Evolutionary conservation across 257 asterid genomes (phyloP).

Genomic region (Cordia subcordata): DNA sequence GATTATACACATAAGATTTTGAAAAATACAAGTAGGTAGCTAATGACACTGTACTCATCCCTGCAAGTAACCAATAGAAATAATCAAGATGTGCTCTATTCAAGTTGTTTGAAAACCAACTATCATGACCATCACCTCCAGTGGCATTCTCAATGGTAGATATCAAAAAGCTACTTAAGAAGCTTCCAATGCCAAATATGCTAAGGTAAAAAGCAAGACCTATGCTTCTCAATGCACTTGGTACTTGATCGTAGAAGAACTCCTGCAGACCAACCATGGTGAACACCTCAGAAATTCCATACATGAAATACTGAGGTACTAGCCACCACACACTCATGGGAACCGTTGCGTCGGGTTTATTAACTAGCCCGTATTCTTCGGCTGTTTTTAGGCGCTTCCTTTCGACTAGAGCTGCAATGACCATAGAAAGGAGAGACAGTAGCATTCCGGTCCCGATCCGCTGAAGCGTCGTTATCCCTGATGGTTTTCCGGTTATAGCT

Average conservation of each 20-base stretch:
- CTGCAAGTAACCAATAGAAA: neutral
- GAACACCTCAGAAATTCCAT: neutral
- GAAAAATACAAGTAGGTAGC: neutral
- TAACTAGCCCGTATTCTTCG: neutral
- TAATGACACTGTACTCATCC: neutral
- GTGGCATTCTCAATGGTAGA: neutral
- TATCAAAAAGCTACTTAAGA: neutral
- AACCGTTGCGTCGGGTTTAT: neutral
- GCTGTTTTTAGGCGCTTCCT: neutral
- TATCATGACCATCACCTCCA: neutral
- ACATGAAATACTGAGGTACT: neutral
- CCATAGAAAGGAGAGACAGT: neutral
- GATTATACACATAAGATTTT: neutral
- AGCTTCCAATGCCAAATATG: neutral
- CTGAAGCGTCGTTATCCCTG: neutral
- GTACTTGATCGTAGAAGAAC: neutral
- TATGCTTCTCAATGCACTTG: neutral
- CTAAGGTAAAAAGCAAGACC: neutral
- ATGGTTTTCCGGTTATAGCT: neutral
- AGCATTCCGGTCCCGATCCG: neutral
- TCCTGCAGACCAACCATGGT: neutral
- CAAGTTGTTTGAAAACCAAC: neutral
- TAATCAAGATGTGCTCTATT: neutral
- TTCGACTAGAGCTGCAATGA: neutral
- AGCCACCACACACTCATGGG: neutral